phyloP scores from a whole-genome alignment of 495 filamentous ascomycete genomes.

The Xylaria castorea region DNA sequence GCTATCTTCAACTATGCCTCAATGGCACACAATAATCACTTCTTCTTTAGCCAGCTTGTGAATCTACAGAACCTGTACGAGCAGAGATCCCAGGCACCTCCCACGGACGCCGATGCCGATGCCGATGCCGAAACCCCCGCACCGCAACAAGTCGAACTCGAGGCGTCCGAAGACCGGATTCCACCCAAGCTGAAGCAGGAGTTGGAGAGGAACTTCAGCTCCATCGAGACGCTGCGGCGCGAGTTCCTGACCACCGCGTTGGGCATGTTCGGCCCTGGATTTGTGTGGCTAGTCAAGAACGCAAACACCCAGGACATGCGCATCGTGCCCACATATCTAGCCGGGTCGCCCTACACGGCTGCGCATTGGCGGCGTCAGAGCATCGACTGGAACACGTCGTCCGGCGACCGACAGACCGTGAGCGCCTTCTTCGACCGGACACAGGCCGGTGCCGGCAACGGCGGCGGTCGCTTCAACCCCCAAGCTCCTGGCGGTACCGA shows the following conservation, averaged over 20 bases:
- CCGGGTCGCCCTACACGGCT: conserved; percentile 84
- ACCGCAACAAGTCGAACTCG: conserved; percentile 10
- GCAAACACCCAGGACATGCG: conserved; percentile 58
- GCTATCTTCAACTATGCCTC: conserved; percentile 91
- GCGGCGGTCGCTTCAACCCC: conserved; percentile 32
- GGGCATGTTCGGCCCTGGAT: conserved; percentile 95
- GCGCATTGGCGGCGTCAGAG: conserved; percentile 83
- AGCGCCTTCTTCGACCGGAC: conserved; percentile 42
- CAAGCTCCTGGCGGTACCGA: conserved; percentile 71
- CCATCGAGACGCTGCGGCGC: conserved; percentile 76
- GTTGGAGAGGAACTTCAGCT: conserved; percentile 74
- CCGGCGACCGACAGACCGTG: conserved; percentile 29
- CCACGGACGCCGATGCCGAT: no score
- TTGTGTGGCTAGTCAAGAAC: conserved; percentile 86
- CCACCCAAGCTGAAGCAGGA: conserved; percentile 37
- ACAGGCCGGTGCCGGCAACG: conserved; percentile 45
- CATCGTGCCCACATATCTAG: conserved; percentile 88
- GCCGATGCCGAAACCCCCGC: not conserved
- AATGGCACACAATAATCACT: conserved; percentile 95
- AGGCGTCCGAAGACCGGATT: conserved; percentile 35
- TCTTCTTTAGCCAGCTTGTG: conserved; percentile 79
- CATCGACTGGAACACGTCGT: conserved; percentile 78
- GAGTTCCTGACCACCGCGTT: conserved; percentile 83
- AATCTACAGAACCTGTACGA: conserved; percentile 52
- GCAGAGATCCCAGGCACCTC: conserved; percentile 22